A percentile compares a stretch with the other conserved stretches of the same genome.
Conservation (phyloP, 208 protist species). For the Herpetomonas tarakana region DNA sequence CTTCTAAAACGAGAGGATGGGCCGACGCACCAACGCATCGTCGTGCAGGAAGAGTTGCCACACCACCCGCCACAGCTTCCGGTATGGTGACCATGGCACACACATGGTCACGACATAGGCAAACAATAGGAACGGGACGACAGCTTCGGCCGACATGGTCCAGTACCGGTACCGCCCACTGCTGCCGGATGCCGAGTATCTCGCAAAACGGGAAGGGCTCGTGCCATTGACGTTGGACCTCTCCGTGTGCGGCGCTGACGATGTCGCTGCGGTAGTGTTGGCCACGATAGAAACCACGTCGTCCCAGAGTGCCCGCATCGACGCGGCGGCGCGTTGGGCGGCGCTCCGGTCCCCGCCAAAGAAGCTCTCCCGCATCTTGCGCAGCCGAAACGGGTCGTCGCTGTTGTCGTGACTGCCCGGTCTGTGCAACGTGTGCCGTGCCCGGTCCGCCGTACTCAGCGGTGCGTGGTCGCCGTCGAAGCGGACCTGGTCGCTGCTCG, state of each 20-base stretch:
- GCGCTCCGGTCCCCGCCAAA: constrained; percentile 1
- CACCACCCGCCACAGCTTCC: constrained; percentile 35
- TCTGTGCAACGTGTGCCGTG: not conserved
- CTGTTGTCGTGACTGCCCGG: not conserved
- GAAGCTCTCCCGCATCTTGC: constrained; percentile 2
- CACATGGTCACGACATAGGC: constrained; percentile 35
- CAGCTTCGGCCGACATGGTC: not conserved
- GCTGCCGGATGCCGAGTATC: too few species aligned
- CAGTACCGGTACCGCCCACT: not conserved
- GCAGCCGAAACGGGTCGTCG: not conserved
- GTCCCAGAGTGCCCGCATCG: not conserved
- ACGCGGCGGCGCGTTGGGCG: not conserved
- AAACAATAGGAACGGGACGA: constrained; percentile 36
- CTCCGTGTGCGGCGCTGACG: too few species aligned
- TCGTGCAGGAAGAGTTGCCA: constrained; percentile 53
- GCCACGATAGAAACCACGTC: not conserved
- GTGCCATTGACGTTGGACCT: too few species aligned
- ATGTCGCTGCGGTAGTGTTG: not conserved
- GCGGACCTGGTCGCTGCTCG: constrained; percentile 4
- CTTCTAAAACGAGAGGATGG: constrained; percentile 44
- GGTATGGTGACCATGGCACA: constrained; percentile 39
- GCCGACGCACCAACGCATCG: constrained; percentile 51
- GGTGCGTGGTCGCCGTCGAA: constrained; percentile 7
- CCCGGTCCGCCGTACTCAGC: not conserved
- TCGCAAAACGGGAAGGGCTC: too few species aligned